These are phyloP conservation scores for Monosporascus sp. DNA, from an alignment of 2,329 filamentous ascomycete species.

Conservation along the genomic window DNA sequence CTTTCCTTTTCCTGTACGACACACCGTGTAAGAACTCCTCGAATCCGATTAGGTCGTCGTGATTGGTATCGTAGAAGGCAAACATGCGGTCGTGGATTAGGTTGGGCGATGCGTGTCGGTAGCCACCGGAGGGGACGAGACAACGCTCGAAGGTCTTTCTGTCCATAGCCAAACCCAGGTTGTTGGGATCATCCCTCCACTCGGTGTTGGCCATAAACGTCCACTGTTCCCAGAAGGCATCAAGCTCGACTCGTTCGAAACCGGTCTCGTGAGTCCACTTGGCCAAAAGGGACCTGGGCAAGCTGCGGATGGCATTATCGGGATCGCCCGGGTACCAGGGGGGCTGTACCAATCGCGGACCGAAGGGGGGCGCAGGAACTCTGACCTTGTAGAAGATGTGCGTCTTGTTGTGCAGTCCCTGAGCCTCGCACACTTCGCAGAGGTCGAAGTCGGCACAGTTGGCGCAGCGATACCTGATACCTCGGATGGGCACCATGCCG, in stretches of 20 bases:
- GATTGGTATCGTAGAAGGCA: conserved; percentile 88
- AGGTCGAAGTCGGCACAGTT: conserved; percentile 96
- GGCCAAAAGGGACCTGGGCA: conserved; percentile 63
- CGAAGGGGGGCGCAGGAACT: conserved; percentile 80
- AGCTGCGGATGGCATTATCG: conserved; percentile 58
- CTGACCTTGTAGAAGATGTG: conserved; percentile 97
- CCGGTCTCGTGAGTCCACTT: conserved; percentile 66
- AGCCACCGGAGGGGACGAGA: conserved; percentile 78
- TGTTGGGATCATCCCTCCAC: conserved; percentile 74
- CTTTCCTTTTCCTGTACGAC: conserved; percentile 61
- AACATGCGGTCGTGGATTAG: conserved; percentile 96
- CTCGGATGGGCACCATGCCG: conserved; percentile 80
- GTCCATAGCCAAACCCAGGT: conserved; percentile 78
- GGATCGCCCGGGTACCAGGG: conserved; percentile 89
- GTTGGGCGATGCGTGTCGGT: conserved; percentile 72
- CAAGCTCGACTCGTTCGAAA: conserved; percentile 80
- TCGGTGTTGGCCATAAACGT: conserved; percentile 85
- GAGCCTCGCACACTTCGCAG: conserved; percentile 86
- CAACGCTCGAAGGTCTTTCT: conserved; percentile 88
- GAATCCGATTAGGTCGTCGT: conserved; percentile 84
- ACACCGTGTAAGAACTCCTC: conserved; percentile 84
- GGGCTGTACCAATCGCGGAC: conserved; percentile 71
- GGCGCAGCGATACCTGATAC: conserved; percentile 87
- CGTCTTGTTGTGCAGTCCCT: conserved; percentile 73
- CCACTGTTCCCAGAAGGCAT: conserved; percentile 96